Percentiles rank a stretch among this genome's conserved stretches.
Evolutionary conservation across 345 rosid species (phyloP).

Genomic region (Physaria fendleri): DNA sequence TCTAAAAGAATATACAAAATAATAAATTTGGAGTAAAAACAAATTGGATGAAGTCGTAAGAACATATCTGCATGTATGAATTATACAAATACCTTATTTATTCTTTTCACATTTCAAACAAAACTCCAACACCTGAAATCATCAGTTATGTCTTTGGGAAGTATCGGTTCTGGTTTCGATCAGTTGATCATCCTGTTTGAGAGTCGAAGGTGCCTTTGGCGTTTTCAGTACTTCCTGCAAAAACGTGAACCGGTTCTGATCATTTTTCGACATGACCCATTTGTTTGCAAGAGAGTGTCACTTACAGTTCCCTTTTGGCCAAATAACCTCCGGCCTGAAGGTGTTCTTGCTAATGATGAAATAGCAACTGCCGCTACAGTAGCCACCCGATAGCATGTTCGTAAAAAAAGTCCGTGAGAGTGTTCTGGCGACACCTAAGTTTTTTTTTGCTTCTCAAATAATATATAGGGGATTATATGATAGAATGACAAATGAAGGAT

Average conservation of each 20-base stretch:
- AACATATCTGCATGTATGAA: neutral
- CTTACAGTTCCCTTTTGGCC: constrained; percentile 31
- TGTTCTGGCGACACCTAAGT: too few relatives aligned
- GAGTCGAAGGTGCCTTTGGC: constrained; percentile 15
- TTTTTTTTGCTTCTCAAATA: too few relatives aligned
- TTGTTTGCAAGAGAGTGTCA: neutral
- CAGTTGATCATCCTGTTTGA: neutral
- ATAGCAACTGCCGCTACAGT: constrained; percentile 86
- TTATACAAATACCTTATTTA: neutral
- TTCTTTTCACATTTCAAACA: neutral
- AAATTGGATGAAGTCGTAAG: too few relatives aligned
- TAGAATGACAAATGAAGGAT: too few relatives aligned
- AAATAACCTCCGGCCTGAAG: constrained; percentile 68
- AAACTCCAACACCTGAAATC: neutral
- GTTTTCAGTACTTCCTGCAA: constrained; percentile 23
- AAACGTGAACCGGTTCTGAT: neutral
- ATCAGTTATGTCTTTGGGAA: neutral
- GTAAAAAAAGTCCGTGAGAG: too few relatives aligned
- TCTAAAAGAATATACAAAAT: too few relatives aligned
- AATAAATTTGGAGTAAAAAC: too few relatives aligned
- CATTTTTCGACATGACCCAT: neutral
- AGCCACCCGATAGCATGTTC: constrained; percentile 84
- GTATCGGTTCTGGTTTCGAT: neutral
- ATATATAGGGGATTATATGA: too few relatives aligned
- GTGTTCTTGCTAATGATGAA: constrained; percentile 78